A percentile compares a stretch with the other conserved stretches of the same genome.
These are phyloP conservation scores for Ailanthus altissimus DNA, from an alignment of 345 rosid genomes.

Conservation along the genomic window DNA sequence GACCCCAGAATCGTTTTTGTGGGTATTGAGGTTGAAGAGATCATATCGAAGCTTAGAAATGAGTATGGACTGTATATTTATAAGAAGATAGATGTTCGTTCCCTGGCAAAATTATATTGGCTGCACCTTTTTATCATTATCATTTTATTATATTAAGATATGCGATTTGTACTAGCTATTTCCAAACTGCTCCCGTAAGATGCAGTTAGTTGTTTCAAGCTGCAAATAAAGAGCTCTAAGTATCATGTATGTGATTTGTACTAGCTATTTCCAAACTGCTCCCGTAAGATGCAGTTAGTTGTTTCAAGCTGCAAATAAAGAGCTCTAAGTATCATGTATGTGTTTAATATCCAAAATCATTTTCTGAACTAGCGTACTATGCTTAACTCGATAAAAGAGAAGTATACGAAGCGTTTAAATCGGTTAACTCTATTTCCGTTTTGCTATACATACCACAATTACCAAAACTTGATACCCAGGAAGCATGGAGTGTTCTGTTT, in stretches of 20 bases:
- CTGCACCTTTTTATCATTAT: no score
- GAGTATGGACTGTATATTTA: slow-evolving; percentile 28
- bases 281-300: no score
- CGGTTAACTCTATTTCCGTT: background rate
- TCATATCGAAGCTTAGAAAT: slow-evolving; percentile 7
- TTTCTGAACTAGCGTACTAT: background rate
- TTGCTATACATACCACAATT: background rate
- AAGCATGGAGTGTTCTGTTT: background rate
- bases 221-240: no score
- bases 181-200: no score
- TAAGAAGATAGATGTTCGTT: slow-evolving; percentile 23
- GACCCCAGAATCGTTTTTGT: slow-evolving; percentile 22
- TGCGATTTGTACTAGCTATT: no score
- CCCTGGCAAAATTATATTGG: slow-evolving; percentile 8
- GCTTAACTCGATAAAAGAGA: background rate
- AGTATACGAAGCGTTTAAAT: background rate
- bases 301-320: no score
- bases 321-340: no score
- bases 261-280: no score
- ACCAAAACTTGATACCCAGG: background rate
- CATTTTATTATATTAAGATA: no score
- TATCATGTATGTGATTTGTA: no score
- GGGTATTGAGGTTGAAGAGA: slow-evolving; percentile 33
- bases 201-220: no score
- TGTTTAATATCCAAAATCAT: no score